Evolutionary conservation across 495 filamentous ascomycete genomes (phyloP).

Genomic region (Penicillium maclennaniae): DNA sequence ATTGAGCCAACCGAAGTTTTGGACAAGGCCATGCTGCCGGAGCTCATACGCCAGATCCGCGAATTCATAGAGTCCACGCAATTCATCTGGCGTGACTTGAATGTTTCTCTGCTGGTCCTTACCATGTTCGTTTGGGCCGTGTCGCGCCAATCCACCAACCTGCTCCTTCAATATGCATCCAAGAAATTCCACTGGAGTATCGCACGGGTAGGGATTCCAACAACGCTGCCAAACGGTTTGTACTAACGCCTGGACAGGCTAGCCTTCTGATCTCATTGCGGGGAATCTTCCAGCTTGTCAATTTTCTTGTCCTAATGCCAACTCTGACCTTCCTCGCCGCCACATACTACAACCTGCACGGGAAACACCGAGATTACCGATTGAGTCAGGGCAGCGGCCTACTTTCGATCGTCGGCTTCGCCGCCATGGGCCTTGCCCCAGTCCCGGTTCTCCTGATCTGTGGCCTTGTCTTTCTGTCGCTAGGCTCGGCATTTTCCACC

Average conservation of each 20-base stretch:
- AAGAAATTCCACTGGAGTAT: constrained; percentile 42
- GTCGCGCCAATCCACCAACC: constrained; percentile 23
- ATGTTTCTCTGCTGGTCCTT: constrained; percentile 27
- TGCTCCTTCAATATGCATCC: constrained; percentile 42
- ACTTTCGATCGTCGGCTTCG: constrained; percentile 27
- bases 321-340: constrained; percentile 17
- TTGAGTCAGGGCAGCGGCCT: constrained; percentile 29
- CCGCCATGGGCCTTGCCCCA: constrained; percentile 27
- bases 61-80: constrained; percentile 26
- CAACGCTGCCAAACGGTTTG: background rate
- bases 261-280: constrained; percentile 40
- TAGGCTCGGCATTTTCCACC: constrained; percentile 31
- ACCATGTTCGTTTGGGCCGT: constrained; percentile 29
- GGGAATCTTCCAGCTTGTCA: constrained; percentile 30
- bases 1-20: background rate
- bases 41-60: constrained; percentile 10
- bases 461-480: constrained; percentile 31
- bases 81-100: constrained; percentile 32
- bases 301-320: constrained; percentile 35
- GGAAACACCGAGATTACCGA: constrained; percentile 29
- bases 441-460: constrained; percentile 30
- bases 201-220: constrained; percentile 22
- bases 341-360: constrained; percentile 25
- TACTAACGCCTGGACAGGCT: constrained; percentile 24
- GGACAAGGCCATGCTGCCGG: constrained; percentile 10